Conservation (phyloP, 768 basidiomycete species). For the Dacryopinax spathularia region DNA sequence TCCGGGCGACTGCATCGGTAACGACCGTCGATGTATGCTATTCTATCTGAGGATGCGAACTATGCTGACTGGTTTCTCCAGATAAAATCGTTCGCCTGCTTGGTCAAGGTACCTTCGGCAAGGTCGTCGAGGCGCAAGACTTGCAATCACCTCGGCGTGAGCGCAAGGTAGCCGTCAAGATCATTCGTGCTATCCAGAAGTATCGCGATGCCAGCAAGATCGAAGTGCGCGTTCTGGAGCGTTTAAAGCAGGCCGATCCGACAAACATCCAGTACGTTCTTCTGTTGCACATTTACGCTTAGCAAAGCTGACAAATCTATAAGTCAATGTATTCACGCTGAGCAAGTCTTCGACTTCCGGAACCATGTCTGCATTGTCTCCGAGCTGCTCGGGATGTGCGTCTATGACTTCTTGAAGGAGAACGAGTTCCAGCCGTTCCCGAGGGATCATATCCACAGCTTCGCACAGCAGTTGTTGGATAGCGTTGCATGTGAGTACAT, state of each 20-base stretch:
- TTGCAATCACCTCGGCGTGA: slow-evolving; percentile 46
- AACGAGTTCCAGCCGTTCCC: slow-evolving; percentile 96
- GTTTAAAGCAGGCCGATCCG: slow-evolving; percentile 79
- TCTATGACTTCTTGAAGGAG: slow-evolving; percentile 97
- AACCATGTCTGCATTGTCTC: slow-evolving; percentile 97
- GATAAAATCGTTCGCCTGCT: slow-evolving; percentile 84
- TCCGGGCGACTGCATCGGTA: slow-evolving; percentile 74
- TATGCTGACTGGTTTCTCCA: slow-evolving; percentile 22
- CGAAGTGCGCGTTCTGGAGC: slow-evolving; percentile 86
- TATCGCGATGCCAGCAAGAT: slow-evolving; percentile 98
- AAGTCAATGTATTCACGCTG: slow-evolving; percentile 95
- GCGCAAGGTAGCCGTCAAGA: slow-evolving; percentile 76
- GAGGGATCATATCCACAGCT: slow-evolving; percentile 88
- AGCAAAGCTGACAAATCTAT: slow-evolving; percentile 16
- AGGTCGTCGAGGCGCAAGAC: slow-evolving; percentile 90
- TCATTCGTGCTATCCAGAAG: slow-evolving; percentile 95
- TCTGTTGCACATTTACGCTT: slow-evolving; percentile 4
- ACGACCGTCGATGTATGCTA: slow-evolving; percentile 49
- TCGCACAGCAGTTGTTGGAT: slow-evolving; percentile 78
- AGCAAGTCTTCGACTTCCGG: slow-evolving; percentile 89
- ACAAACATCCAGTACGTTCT: slow-evolving; percentile 66
- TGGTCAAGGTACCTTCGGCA: slow-evolving; percentile 97
- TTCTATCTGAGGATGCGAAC: slow-evolving; percentile 4
- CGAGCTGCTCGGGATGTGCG: slow-evolving; percentile 89
- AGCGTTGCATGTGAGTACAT: slow-evolving; percentile 78